Evolutionary conservation across 2,329 filamentous ascomycete genomes (phyloP), one percentile per base, ranked within the genome.

Genomic region (Colletotrichum chlorophyti): DNA sequence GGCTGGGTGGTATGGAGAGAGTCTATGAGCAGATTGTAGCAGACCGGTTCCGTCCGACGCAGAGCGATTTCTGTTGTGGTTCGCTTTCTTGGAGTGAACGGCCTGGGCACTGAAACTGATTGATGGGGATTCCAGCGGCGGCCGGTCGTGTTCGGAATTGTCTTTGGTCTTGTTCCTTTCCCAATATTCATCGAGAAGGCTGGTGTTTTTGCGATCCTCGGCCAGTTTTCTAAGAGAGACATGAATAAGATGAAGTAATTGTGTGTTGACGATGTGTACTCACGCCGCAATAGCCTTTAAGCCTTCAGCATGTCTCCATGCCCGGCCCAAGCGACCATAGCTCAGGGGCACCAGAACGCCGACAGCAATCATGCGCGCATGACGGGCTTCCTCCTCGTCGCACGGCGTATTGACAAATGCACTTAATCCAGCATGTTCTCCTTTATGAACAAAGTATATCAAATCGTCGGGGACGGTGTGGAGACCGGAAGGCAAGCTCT

Each of bases 361-460:
- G 1, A 98, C 92, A 12, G 94, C 91, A 63, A 97, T 87, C 87
- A 99, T 97, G 66, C 90, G 86, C 46, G 95, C 95, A 79, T 96
- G 91, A 60, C 95, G 89, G 49, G 91, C 86, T 49, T 85, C 86
- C 60, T 84, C 85, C 65, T 91, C 90, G 12, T 89, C 87, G 45
- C 91, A 93, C 3, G 90, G 89, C 63, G 84, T 85, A 72, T 96
- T 96, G 71, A 95, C 81, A 71, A 97, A 99, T 24, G 93, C 93
- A 76, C 93, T 97, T 65, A 98, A 82, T 24, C 95, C 95, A 5
- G 93, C 93, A 76, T 93, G 89, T 41, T 85, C 81, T 43, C 85
- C 79, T 60, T 86, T 88, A 69, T 98, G 93, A 38, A 96, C 88
- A 72, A 98, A 99, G 79, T 98, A 99, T 68, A 93, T 91, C 48